phyloP scores from a whole-genome alignment of 2,329 filamentous ascomycete genomes.

The Neospermospora avenae region DNA sequence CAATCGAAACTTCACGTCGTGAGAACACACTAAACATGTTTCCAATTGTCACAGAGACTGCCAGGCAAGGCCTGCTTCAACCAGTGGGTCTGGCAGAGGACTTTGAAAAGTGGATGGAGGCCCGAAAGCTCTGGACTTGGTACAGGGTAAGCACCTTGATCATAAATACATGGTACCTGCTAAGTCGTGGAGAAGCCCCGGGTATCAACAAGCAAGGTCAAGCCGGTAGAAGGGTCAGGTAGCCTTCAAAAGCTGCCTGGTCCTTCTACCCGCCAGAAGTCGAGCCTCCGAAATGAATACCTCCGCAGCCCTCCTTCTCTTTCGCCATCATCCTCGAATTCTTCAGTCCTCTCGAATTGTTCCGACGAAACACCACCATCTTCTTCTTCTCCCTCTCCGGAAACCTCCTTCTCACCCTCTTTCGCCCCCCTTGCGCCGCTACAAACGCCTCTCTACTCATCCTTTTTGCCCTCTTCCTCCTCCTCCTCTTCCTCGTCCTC shows the following conservation, averaged over 20 bases:
- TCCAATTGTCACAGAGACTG: neutral
- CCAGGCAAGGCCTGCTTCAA: neutral
- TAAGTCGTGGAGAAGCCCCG: neutral
- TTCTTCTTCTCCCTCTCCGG: neutral
- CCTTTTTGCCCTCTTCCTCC: neutral
- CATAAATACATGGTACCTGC: neutral
- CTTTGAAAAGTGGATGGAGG: conserved; percentile 14
- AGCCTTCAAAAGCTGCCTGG: neutral
- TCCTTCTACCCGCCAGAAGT: neutral
- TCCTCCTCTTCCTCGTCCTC: neutral
- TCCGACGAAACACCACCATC: neutral
- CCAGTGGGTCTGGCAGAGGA: conserved; percentile 10
- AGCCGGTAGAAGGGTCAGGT: neutral
- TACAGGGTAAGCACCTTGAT: neutral
- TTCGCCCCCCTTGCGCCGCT: neutral
- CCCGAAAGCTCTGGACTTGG: conserved; percentile 1
- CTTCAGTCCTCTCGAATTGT: neutral
- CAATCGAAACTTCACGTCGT: neutral
- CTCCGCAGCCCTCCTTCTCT: neutral
- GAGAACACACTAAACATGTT: neutral
- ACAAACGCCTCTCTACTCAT: too few relatives aligned
- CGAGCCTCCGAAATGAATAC: neutral
- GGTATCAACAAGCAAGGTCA: neutral
- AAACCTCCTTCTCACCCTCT: neutral
- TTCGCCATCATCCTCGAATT: neutral